Base-by-base conservation (phyloP, 768 basidiomycete genomes). In the Boletus bicolor region DNA sequence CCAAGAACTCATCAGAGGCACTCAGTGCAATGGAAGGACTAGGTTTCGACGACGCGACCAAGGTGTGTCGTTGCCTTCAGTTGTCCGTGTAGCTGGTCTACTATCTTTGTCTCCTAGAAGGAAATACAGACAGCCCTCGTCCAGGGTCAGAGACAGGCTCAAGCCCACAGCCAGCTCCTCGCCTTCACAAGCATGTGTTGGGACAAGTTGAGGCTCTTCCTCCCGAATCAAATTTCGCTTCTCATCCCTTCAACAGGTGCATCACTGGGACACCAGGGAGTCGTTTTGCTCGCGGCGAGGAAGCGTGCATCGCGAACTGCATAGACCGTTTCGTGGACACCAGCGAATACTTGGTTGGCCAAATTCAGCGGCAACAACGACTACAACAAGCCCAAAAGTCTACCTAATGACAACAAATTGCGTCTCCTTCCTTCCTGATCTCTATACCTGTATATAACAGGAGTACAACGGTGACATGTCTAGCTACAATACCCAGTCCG, bases 301-400 rank as follows among this genome's bases (percentile, higher is more conserved):
- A 88, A 64, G 78, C 76, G 53, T 98, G 95, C 69, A 79, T 98
- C 47, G 76, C 80, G 51, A 94, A 95, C 73, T 97, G 95, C 67
- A 93, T 96, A 48, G 91, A 91, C 54, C 79, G 94, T 55, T 98
- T 97, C 76, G 75, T 98, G 63, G 95, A 98, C 75, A 83, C 86
- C 37, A 89, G 85, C 66, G 72, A 93, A 41, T 90, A 83, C 74
- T 81, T 98, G 77, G 86, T 97, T 54, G 82, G 83, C 59, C 79
- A 82, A 64, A 74, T 87, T 35, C 73, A 79, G 42, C 72, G 75
- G 38, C 72, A 76, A 55, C 78, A 86, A 34, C 80, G 84, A 57
- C 70, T 78, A 58, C 79, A 82, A 61, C 67, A 68, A 72, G 53
- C 64, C 58, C 65, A 64, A 58, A 62, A 58, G 44, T 49, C 50